Evolutionary conservation across 1,139 yeast genomes (phyloP), one percentile per base, ranked within the genome.

Genomic region (Sugiyamaella neomexicana): DNA sequence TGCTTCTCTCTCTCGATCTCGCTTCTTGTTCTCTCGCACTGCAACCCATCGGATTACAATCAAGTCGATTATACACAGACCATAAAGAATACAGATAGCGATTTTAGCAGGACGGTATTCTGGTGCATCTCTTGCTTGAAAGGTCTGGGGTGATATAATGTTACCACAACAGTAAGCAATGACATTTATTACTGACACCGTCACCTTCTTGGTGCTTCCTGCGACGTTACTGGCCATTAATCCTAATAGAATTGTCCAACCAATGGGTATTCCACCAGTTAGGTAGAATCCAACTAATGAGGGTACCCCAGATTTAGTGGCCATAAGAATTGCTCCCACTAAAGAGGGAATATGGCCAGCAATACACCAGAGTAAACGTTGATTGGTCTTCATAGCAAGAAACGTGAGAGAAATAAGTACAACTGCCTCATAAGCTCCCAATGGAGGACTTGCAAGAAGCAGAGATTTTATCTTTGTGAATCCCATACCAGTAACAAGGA

Each of bases 151-250:
- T 5, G 83, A 83, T 47, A 75, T 69, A 52, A 80, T 69, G 62
- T 80, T 80, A 43, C 85, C 85, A 43, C 76, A 77, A 61, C 82
- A 79, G 63, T 79, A 80, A 1, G 78, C 81, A 51, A 81, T 67
- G 53, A 80, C 73, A 53, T 79, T 60, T 69, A 77, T 48, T 1
- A 69, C 66, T 48, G 83, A 86, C 54, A 85, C 73, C 68, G 85
- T 77, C 39, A 78, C 77, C 66, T 84, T 81, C 68, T 85, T 85
- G 15, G 89, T 83, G 62, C 82, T 83, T 16, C 93, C 93, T 2
- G 89, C 85, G 8, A 82, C 80, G 63, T 86, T 86, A 47, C 76
- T 74, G 41, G 80, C 71, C 46, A 79, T 70, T 54, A 74, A 67
- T 5, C 81, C 70, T 59, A 80, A 71, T 40, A 76, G 63, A 60